Base-by-base conservation (phyloP, 371 early-diverging fungal species). In the Basidiobolus meristosporus region DNA sequence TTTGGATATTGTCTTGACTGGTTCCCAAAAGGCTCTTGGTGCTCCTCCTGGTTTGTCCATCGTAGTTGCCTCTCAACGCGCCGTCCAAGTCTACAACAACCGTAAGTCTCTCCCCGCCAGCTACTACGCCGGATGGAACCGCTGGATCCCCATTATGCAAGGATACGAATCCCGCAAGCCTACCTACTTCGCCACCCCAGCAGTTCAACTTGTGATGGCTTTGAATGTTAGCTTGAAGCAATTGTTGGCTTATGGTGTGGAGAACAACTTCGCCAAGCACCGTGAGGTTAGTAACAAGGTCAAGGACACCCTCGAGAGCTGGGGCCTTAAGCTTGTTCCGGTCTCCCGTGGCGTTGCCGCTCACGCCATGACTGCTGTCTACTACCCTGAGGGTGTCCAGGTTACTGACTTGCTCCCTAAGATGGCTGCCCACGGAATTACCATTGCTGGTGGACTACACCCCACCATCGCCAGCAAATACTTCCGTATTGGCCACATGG, bases 181-280 rank as follows among this genome's bases (percentile, higher is more conserved):
- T 21, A 69, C 73, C 36, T 96, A 96, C 65, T 96, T 93, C 64
- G 92, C 90, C 43, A 96, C 97, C n/a, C 97, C 97, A 11, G 80
- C 91, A 36, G 97, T 96, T 34, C 90, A 90, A 65, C 68, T 83
- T 43, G 70, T 96, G 55, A 68, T 77, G 55, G 90, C 93, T 26
- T 78, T 96, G 33, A 66, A 86, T 52, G 67, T 72, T 16, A 76
- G 85, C 38, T 71, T 96, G 45, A 68, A 69, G 52, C 81, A 83
- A 53, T 65, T 93, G 38, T 63, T 50, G 68, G 46, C 41, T 36
- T 43, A 47, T 49, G 63, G 68, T 47, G 68, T 81, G 65, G 78
- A 77, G 40, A 46, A 46, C 30, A 71, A 81, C n/a, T 82, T 80
- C 51, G 63, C 44, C 14, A 62, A 67, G 44, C 88, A 86, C 48